phyloP scores from a whole-genome alignment of 306 rosid species.

The Fragaria iinumae region DNA sequence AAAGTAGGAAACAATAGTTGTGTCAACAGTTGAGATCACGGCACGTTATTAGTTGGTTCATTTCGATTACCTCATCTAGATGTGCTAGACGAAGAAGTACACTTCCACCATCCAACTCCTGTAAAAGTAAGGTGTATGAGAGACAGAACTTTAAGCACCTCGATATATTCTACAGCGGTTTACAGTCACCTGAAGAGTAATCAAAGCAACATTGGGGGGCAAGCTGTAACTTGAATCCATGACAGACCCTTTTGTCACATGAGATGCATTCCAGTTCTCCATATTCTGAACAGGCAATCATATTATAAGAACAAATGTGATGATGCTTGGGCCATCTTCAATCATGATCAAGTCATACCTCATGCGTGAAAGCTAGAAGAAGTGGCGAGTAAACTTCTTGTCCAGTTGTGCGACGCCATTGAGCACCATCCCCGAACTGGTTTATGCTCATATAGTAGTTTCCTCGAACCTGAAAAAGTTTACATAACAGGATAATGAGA shows the following conservation, averaged over 20 bases:
- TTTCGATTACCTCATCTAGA: conserved; percentile 63
- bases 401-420: conserved; percentile 71
- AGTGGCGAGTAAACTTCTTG: conserved; percentile 76
- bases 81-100: conserved; percentile 88
- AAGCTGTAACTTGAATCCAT: conserved; percentile 59
- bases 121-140: conserved; percentile 18
- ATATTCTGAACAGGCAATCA: conserved; percentile 39
- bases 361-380: too few relatives aligned
- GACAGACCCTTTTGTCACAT: conserved; percentile 50
- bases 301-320: conserved; percentile 9
- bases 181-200: conserved; percentile 73
- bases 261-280: conserved; percentile 64
- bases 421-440: conserved; percentile 57
- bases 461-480: conserved; percentile 56
- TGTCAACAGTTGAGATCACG: not conserved
- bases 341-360: conserved; percentile 36
- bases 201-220: conserved; percentile 77
- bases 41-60: not conserved
- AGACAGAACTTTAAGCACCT: not conserved
- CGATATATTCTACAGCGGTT: not conserved
- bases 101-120: conserved; percentile 75
- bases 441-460: conserved; percentile 52
- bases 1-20: not conserved
- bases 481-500: not conserved
- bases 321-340: not conserved